A percentile compares a stretch with the other conserved stretches of the same genome.
Evolutionary conservation across 768 basidiomycete genomes (phyloP).

Genomic region (Termitomyces sp.): DNA sequence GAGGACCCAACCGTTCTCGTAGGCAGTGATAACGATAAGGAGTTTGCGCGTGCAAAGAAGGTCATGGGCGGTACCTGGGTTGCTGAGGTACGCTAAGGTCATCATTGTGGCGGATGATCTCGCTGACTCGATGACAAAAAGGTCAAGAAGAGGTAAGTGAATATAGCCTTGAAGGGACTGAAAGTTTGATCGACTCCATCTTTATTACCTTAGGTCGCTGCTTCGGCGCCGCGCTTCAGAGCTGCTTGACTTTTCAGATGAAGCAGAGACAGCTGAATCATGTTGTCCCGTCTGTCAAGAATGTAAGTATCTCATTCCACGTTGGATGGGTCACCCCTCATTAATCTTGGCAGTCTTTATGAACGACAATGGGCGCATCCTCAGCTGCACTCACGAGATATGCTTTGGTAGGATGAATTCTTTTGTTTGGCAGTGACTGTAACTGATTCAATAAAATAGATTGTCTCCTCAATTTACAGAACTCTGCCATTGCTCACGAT

Average conservation of each 20-base stretch:
- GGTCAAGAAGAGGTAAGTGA: constrained; percentile 30
- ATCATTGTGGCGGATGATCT: not conserved
- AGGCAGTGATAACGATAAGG: constrained; percentile 44
- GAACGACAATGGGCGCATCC: constrained; percentile 49
- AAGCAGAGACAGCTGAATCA: constrained; percentile 34
- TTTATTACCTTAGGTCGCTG: constrained; percentile 31
- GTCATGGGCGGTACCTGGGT: constrained; percentile 37
- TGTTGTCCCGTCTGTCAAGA: constrained; percentile 68
- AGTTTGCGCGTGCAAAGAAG: constrained; percentile 52
- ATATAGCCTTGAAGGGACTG: not conserved
- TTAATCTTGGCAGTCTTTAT: constrained; percentile 31
- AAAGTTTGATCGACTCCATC: not conserved
- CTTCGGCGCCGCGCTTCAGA: constrained; percentile 39
- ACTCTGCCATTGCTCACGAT: constrained; percentile 46
- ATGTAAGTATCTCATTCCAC: constrained; percentile 22
- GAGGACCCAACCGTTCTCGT: constrained; percentile 48
- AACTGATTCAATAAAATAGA: constrained; percentile 25
- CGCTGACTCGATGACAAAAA: constrained; percentile 2
- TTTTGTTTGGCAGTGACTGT: not conserved
- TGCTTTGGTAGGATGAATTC: constrained; percentile 42
- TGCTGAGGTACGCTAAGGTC: constrained; percentile 21
- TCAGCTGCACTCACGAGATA: constrained; percentile 62
- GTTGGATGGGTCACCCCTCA: not conserved
- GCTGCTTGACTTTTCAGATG: constrained; percentile 40
- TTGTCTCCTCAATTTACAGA: constrained; percentile 48